Base-by-base conservation (phyloP, 2,329 filamentous ascomycete genomes). In the Xylariaceae sp. region DNA sequence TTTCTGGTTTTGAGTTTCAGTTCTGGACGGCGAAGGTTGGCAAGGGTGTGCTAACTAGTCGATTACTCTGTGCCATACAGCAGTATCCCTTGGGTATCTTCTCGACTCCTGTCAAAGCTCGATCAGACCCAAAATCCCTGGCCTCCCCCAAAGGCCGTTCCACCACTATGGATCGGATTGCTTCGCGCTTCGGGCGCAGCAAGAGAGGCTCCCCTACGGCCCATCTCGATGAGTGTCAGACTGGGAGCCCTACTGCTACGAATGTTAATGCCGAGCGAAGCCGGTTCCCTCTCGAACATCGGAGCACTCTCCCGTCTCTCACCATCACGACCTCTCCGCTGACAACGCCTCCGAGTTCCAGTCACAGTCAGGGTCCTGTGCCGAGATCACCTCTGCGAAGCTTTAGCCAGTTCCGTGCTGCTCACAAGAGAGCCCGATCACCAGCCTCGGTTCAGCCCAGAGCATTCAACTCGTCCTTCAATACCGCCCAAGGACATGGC, bases 341-440 rank as follows among this genome's bases (percentile, higher is more conserved):
- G 1, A 49, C 44, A 12, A 53, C 53, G n/a, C 47, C 53, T 8
- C 47, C 52, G 4, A 37, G 47, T 3, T 53, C 53, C 17, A 53
- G 47, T 29, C 46, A 55, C 32, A 24, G 21, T 11, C 11, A 24
- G 30, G 38, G 34, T 12, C 30, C 39, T 5, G 34, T 53, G 24
- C 45, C 50, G 23, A 59, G 53, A 42, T 60, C 58, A 2, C 57
- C 69, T 28, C 70, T 74, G 35, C 65, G 66, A 28, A 62, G 60
- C 44, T 60, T 73, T 41, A 64, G 38, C 31, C 47, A 68, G 36
- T 60, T 73, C 36, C 64, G 66, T 38, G 59, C 63, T 38, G 62
- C 67, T 16, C 59, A 65, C 38, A 74, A 74, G 58, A 68, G 71
- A 52, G 67, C 67, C 41, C 64, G 65, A 36, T 71, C 71, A 13